phyloP scores from a whole-genome alignment of 768 basidiomycete species.

The Melanogaster broomeanus region DNA sequence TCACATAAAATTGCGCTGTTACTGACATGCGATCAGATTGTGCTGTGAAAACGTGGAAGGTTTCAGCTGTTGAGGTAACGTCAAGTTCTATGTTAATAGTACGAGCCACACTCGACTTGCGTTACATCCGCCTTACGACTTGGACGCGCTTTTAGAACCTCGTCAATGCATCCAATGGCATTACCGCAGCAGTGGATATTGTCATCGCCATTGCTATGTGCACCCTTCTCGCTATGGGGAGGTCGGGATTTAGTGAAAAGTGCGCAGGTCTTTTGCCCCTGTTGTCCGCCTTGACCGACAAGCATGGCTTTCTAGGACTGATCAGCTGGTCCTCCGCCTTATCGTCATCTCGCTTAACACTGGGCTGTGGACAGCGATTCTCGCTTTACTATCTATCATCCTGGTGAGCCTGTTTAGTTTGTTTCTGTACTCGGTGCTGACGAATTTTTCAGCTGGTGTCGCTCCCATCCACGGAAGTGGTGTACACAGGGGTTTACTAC shows the following conservation, averaged over 20 bases:
- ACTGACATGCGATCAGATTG: not conserved
- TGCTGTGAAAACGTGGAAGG: not conserved
- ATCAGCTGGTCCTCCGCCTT: not conserved
- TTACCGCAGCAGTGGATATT: not conserved
- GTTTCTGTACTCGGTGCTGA: not conserved
- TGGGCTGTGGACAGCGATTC: not conserved
- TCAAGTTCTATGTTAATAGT: not conserved
- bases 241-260: not conserved
- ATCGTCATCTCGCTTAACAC: not conserved
- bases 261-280: not conserved
- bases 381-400: not conserved
- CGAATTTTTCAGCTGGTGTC: not conserved
- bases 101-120: not conserved
- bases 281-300: not conserved
- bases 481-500: conserved; percentile 12
- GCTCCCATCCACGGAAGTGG: not conserved
- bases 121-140: not conserved
- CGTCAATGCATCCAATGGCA: not conserved
- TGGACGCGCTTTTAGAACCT: not conserved
- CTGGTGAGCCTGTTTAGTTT: not conserved
- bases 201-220: not conserved
- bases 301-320: not conserved
- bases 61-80: not conserved
- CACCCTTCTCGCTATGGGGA: not conserved
- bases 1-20: not conserved